Evolutionary conservation across 1,284 basidiomycete genomes (phyloP), one percentile per base, ranked within the genome.

Genomic region (Sphagnurus paluster): DNA sequence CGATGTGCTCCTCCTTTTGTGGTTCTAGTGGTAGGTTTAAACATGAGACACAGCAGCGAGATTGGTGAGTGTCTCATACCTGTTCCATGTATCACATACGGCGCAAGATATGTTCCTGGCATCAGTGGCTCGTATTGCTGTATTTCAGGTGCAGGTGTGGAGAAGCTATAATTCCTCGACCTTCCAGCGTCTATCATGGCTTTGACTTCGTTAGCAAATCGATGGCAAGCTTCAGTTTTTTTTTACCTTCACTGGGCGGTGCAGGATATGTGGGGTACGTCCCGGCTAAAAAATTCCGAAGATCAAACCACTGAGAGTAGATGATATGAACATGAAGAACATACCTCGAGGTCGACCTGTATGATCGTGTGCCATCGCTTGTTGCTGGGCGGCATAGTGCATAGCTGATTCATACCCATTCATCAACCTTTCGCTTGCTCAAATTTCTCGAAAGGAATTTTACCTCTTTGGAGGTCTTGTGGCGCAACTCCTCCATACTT

Each of bases 1-100:
- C 50, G 36, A 63, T 57, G 3, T 54, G 52, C 42, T 57, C 57
- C 34, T 55, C 55, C 48, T 62, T 63, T 52, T 61, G 55, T 1
- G 57, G 53, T 16, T 57, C 60, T 60, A 14, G 5, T 14, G 24
- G 8, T 35, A 10, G 10, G 17, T 32, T 4, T 19, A n/a, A 20
- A 17, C 11, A 34, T 1, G 26, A 16, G 39, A n/a, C 11, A 19
- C 44, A 42, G 35, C n/a, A 49, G 40, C 28, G 14, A 3, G 26
- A 13, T 6, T 28, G 9, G 13, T 36, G 33, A 14, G 16, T 19
- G 19, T 20, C 4, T 36, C 13, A 26, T 32, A 34, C 11, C 25
- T 19, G 19, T 20, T 4, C 29, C 13, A 26, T 32, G 42, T n/a
- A 17, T 36, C 21, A 43, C 34, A 20, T 36, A 43, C 14, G n/a